Base-by-base conservation (phyloP, 441 rosid species). In the Aquilaria agallochum region DNA sequence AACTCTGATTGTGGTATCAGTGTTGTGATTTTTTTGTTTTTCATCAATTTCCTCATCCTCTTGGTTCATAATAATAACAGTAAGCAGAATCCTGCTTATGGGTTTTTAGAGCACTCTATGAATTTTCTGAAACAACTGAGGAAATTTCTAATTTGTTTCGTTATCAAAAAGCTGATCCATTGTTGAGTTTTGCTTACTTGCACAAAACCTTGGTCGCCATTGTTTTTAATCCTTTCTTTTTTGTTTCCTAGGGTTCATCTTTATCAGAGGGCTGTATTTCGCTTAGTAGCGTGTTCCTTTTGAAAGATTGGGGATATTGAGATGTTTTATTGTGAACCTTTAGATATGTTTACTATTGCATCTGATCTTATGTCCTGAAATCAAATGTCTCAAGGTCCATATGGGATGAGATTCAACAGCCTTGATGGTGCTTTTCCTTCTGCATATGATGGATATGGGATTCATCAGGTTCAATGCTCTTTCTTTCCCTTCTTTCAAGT, bases 361-460 rank as follows among this genome's bases (percentile, higher is more conserved):
- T 46, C 74, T 69, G 8, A 74, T 63, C 57, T 60, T 60, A 63
- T 49, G 30, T 62, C 63, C 44, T 74, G 4, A 54, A 71, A 14
- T 57, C 48, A 71, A 63, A 50, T 73, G 60, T 58, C 63, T 63
- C 62, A 58, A 90, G 97, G 93, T 67, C 65, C 84, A 5, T 90
- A 92, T 76, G 96, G 94, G 68, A 78, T 77, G 83, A 84, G 79
- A 71, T 85, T 70, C 60, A 74, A 67, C 71, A 76, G 60, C 55
- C 66, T 66, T 15, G 95, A 82, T 42, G 93, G 85, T 15, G 66
- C 76, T 55, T 84, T 73, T 64, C 76, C 87, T 53, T 74, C 90
- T 63, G 76, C 87, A 12, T 85, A 85, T 80, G 97, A 81, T 73
- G 85, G 74, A 62, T 84, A 86, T 74, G 81, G 79, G 40, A 67